Evolutionary conservation across 768 basidiomycete genomes (phyloP), one percentile per base, ranked within the genome.

Genomic region (Mycena metata): DNA sequence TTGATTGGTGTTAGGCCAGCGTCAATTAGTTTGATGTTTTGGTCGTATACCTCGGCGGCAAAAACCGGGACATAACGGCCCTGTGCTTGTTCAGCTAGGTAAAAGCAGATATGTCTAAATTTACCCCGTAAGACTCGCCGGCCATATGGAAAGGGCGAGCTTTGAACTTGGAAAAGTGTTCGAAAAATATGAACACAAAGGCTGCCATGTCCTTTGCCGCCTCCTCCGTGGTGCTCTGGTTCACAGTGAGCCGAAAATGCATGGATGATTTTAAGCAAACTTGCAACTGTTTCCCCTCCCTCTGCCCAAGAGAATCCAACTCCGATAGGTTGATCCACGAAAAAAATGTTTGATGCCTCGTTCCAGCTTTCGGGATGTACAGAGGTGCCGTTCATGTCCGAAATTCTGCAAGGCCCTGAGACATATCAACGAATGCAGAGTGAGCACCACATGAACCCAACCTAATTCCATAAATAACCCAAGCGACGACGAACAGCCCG

Each of bases 391-490:
- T 83, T 83, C 36, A 88, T 83, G 54, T 79, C 81, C 17, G 83
- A 79, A 15, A 92, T 84, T 43, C 87, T 83, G 76, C 94, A 95
- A 0, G 93, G 93, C n/a, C 91, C 90, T 89, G 11, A 9, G 15
- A 42, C 2, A 47, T 23, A 47, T 7, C 41, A 36, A 66, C 13
- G 42, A n/a, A 42, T 16, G 21, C 12, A 19, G 39, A 50, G 13
- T 42, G 21, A 19, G 21, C 19, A 17, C 13, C 15, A 0, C 30
- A 19, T 17, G 30, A 52, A 39, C 39, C 30, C 39, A 8, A 72
- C 91, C 92, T 66, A 85, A 80, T 76, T 92, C 92, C 90, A 92
- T 91, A 70, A 93, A 89, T 17, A 93, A 78, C 5, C 90, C 92
- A 1, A 90, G 74, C 23, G 88, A 81, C 2, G 81, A 78, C 0